Evolutionary conservation across 2,329 filamentous ascomycete species (phyloP), one percentile per base, ranked within the genome.

Genomic region (Fusarium sp.): DNA sequence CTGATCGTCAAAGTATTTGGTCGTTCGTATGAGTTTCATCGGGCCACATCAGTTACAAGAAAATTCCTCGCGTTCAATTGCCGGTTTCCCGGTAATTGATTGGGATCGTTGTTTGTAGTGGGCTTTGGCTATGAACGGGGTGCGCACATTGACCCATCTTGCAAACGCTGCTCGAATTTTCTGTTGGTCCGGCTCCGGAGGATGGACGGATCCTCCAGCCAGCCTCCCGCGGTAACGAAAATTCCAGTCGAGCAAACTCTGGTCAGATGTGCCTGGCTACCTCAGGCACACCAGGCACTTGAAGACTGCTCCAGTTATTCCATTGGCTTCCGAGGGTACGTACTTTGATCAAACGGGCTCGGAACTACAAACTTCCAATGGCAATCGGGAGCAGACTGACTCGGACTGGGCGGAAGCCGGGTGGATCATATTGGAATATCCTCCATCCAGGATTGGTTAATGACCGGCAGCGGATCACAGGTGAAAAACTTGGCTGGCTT

Each of bases 371-470:
- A 52, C 36, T 57, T 65, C 67, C 67, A 64, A 57, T 45, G 33
- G 36, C 24, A 14, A 24, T 40, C 19, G 49, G 49, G 24, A 58
- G 31, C 42, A 62, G 51, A 67, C 67, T 68, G 63, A 70, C 67
- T 70, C 67, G 67, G 63, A 17, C 53, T 50, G 58, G 43, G 57
- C 63, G 67, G 59, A 49, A 68, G 50, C 14, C n/a, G 39, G n/a
- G 58, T 70, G 67, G 67, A 57, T 51, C 61, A 15, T 34, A 34
- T 15, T 50, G 56, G 51, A 24, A 45, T 51, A 45, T 38, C n/a
- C n/a, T 51, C 26, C 42, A 21, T 14, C 22, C 36, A 8, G 33
- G 53, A 67, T 66, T 65, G 67, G 66, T 60, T 54, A 66, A 65
- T 70, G 47, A 49, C 57, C 33, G 42, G 44, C 39, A 50, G 19